A percentile compares a stretch with the other conserved stretches of the same genome.
Evolutionary conservation across 176 grass and related monocot genomes (phyloP).

Genomic region (Elaeis guineensis): DNA sequence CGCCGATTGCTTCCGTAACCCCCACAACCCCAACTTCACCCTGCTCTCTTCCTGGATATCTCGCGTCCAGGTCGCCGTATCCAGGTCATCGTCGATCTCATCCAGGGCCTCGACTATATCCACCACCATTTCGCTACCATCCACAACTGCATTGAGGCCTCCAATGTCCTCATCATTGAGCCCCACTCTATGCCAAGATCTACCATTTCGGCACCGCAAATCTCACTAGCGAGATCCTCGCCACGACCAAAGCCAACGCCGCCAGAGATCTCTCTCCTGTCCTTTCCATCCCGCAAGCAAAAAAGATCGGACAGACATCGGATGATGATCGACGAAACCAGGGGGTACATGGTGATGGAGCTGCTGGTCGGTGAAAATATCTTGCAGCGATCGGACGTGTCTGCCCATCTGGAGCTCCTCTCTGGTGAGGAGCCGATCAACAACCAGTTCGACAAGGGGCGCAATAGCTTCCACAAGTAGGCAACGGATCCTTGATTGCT

Average conservation of each 20-base stretch:
- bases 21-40: constrained; percentile 31
- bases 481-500: no score
- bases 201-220: constrained; percentile 29
- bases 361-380: background rate
- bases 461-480: constrained; percentile 23
- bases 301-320: constrained; percentile 7
- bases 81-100: constrained; percentile 42
- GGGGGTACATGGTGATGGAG: constrained; percentile 32
- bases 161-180: constrained; percentile 37
- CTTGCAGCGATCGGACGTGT: constrained; percentile 35
- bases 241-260: no score
- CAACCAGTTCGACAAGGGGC: constrained; percentile 39
- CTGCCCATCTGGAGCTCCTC: constrained; percentile 51
- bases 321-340: constrained; percentile 13
- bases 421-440: constrained; percentile 40
- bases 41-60: constrained; percentile 47
- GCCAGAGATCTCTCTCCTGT: background rate
- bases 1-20: constrained; percentile 38
- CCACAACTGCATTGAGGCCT: constrained; percentile 35
- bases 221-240: constrained; percentile 6
- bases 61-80: constrained; percentile 40
- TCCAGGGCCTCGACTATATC: constrained; percentile 58
- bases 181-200: no score
- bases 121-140: constrained; percentile 45
- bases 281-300: no score